Evolutionary conservation across 2,329 filamentous ascomycete species (phyloP).

Genomic region (Calonectria pteridis): DNA sequence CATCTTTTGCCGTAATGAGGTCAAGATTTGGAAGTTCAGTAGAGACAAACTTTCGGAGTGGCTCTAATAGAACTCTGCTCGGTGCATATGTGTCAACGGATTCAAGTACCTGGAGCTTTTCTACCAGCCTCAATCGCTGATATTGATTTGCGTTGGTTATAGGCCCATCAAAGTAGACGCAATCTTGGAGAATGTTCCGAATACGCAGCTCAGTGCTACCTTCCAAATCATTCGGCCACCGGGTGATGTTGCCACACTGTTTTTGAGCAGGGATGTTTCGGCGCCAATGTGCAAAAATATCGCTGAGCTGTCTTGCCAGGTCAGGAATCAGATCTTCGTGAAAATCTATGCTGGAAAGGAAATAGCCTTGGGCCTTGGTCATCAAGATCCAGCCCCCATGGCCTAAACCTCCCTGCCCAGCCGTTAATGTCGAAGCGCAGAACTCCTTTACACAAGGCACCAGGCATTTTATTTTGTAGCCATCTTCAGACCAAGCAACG

Average conservation of each 20-base stretch:
- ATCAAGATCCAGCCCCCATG: conserved; percentile 22
- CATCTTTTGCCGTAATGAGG: not conserved
- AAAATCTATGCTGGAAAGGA: not conserved
- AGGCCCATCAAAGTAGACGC: not conserved
- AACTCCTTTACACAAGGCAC: fast-evolving
- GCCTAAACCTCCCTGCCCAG: fast-evolving
- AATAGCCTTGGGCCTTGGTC: not conserved
- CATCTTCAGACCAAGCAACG: conserved; percentile 26
- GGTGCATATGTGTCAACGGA: not conserved
- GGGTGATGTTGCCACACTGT: conserved; percentile 5
- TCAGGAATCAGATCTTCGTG: not conserved
- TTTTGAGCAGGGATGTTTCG: not conserved
- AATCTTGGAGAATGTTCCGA: not conserved
- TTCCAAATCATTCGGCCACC: not conserved
- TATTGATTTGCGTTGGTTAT: not conserved
- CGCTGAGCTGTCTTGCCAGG: conserved; percentile 6
- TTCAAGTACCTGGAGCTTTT: not conserved
- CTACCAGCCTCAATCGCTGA: not conserved
- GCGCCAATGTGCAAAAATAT: conserved; percentile 7
- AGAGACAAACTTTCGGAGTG: not conserved
- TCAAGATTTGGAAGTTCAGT: not conserved
- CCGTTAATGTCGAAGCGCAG: not conserved
- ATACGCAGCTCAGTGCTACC: not conserved
- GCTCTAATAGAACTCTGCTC: not conserved
- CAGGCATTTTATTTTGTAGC: not conserved